These are phyloP conservation scores for Carex pumila DNA, from an alignment of 176 grass and related monocot species.

Conservation along the genomic window DNA sequence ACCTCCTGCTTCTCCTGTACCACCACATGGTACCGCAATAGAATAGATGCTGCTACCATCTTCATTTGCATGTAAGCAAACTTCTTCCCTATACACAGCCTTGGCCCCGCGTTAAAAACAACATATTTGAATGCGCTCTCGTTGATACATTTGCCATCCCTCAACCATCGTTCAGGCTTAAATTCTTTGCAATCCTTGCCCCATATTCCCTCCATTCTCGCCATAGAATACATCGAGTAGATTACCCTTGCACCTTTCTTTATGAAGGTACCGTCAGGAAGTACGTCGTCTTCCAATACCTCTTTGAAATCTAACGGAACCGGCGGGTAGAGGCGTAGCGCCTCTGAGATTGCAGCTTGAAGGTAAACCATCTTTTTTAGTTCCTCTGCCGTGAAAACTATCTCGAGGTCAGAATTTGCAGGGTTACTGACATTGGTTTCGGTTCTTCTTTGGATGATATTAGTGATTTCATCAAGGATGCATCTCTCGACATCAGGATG, in stretches of 20 bases:
- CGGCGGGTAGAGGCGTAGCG: constrained; percentile 75
- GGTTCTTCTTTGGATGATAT: constrained; percentile 12
- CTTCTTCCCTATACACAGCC: constrained; percentile 78
- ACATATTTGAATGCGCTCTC: constrained; percentile 78
- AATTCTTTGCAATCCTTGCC: constrained; percentile 52
- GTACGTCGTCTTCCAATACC: constrained; percentile 58
- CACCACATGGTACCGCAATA: constrained; percentile 48
- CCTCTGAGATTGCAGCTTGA: constrained; percentile 76
- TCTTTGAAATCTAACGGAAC: constrained; percentile 88
- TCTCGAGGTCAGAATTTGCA: neutral
- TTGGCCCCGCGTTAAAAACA: constrained; percentile 81
- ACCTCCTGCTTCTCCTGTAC: constrained; percentile 50
- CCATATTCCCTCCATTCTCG: constrained; percentile 49
- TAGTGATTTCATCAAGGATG: constrained; percentile 46
- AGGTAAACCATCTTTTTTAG: constrained; percentile 62
- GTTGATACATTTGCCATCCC: constrained; percentile 26
- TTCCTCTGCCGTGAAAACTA: constrained; percentile 29
- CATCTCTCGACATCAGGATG: constrained; percentile 47
- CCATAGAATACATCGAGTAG: constrained; percentile 76
- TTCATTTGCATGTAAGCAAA: constrained; percentile 96
- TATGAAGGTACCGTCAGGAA: constrained; percentile 54
- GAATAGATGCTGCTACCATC: constrained; percentile 50
- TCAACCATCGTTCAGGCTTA: constrained; percentile 63
- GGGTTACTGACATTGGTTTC: neutral
- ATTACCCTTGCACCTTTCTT: constrained; percentile 52